Evolutionary conservation across 2,329 filamentous ascomycete species (phyloP).

Genomic region (Penicillium sp.): DNA sequence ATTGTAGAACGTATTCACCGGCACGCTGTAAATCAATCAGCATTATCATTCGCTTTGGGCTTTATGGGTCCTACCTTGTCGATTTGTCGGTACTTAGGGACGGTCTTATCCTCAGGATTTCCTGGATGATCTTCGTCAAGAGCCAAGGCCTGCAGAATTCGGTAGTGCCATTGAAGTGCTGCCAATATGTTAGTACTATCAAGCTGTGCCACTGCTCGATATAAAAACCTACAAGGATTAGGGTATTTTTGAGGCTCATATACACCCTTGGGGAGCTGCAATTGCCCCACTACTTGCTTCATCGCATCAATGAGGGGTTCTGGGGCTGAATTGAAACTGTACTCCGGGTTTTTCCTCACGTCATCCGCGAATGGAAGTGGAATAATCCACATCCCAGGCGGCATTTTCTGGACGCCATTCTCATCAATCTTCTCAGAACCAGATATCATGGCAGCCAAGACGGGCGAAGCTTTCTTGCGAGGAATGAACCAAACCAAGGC

Average conservation of each 20-base stretch:
- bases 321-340: slow-evolving; percentile 58
- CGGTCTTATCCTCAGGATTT: slow-evolving; percentile 71
- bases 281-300: slow-evolving; percentile 77
- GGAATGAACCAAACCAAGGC: slow-evolving; percentile 88
- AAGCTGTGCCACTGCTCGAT: background rate
- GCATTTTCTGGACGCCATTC: slow-evolving; percentile 67
- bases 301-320: slow-evolving; percentile 76
- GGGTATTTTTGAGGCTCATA: slow-evolving; percentile 88
- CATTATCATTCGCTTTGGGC: background rate
- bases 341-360: slow-evolving; percentile 71
- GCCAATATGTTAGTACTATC: slow-evolving; percentile 1
- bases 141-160: slow-evolving; percentile 85
- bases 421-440: slow-evolving; percentile 67
- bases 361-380: slow-evolving; percentile 90
- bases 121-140: slow-evolving; percentile 88
- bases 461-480: slow-evolving; percentile 75
- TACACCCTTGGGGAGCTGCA: slow-evolving; percentile 80
- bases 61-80: slow-evolving; percentile 59
- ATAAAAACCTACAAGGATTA: slow-evolving; percentile 61
- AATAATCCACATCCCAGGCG: slow-evolving; percentile 84
- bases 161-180: slow-evolving; percentile 94
- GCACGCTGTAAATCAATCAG: slow-evolving; percentile 54
- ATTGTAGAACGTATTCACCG: slow-evolving; percentile 74
- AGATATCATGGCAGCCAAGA: slow-evolving; percentile 78
- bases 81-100: slow-evolving; percentile 84